These are phyloP conservation scores for Leucocoprinus leucothites DNA, from an alignment of 768 basidiomycete species.

Conservation along the genomic window DNA sequence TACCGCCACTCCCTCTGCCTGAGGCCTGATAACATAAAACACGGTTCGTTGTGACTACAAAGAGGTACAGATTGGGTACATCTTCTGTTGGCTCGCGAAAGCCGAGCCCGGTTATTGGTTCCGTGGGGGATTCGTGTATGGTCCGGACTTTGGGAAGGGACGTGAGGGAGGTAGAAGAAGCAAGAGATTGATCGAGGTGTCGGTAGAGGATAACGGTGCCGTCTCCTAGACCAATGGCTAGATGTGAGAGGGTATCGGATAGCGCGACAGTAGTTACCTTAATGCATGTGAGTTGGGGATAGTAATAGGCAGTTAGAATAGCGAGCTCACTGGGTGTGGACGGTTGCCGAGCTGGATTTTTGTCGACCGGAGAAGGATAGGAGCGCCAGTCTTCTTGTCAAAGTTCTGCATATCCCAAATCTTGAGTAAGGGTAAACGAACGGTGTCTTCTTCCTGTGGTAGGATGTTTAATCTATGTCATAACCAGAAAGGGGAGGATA, in stretches of 20 bases:
- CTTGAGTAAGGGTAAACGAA: slow-evolving; percentile 70
- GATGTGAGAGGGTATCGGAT: slow-evolving; percentile 72
- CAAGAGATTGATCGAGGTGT: slow-evolving; percentile 87
- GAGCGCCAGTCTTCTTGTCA: slow-evolving; percentile 62
- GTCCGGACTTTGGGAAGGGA: slow-evolving; percentile 83
- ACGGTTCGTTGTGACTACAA: slow-evolving; percentile 85
- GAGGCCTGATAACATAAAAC: slow-evolving; percentile 76
- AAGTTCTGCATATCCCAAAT: slow-evolving; percentile 82
- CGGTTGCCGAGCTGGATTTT: slow-evolving; percentile 75
- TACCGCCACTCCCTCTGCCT: slow-evolving; percentile 64
- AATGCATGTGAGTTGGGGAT: slow-evolving; percentile 3
- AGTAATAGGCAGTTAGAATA: background rate
- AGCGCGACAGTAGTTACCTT: slow-evolving; percentile 80
- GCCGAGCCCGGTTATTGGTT: slow-evolving; percentile 91
- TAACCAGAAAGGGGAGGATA: slow-evolving; percentile 15
- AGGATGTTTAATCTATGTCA: background rate
- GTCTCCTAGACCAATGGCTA: slow-evolving; percentile 92
- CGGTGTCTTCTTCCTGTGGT: slow-evolving; percentile 76
- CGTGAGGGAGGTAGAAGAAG: slow-evolving; percentile 65
- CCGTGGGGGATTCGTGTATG: slow-evolving; percentile 78
- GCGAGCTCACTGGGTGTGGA: slow-evolving; percentile 65
- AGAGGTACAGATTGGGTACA: slow-evolving; percentile 54
- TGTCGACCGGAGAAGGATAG: slow-evolving; percentile 65
- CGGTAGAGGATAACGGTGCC: slow-evolving; percentile 91
- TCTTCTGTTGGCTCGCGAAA: slow-evolving; percentile 65